phyloP scores from a whole-genome alignment of 2,329 filamentous ascomycete genomes.

The Beauveria bassiana region DNA sequence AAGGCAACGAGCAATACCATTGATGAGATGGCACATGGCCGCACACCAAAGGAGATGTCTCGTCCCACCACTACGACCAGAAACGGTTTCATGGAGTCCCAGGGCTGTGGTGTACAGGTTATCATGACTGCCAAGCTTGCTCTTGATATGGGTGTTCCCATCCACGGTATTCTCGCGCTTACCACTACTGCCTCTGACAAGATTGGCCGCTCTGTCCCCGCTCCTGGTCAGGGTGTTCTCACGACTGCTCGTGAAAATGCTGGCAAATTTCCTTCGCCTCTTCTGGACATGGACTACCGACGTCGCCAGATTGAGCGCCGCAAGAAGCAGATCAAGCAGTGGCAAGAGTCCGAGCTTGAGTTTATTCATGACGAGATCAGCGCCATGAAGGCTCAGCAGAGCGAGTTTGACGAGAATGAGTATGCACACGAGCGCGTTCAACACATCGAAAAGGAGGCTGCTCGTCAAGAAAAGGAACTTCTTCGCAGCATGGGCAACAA shows the following conservation, averaged over 20 bases:
- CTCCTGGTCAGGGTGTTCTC: slow-evolving; percentile 92
- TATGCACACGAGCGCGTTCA: slow-evolving; percentile 77
- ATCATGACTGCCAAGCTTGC: slow-evolving; percentile 97
- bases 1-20: slow-evolving; percentile 97
- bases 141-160: slow-evolving; percentile 96
- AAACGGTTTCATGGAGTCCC: slow-evolving; percentile 98
- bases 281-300: slow-evolving; percentile 96
- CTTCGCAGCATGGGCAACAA: slow-evolving; percentile 91
- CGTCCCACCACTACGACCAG: slow-evolving; percentile 93
- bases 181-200: slow-evolving; percentile 97
- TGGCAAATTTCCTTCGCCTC: slow-evolving; percentile 87
- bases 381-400: slow-evolving; percentile 76
- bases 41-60: slow-evolving; percentile 96
- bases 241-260: slow-evolving; percentile 88
- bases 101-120: slow-evolving; percentile 95
- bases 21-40: slow-evolving; percentile 90
- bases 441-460: slow-evolving; percentile 81
- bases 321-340: slow-evolving; percentile 89
- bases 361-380: slow-evolving; percentile 88
- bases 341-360: slow-evolving; percentile 91
- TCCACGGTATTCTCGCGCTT: slow-evolving; percentile 88
- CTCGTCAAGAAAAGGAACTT: slow-evolving; percentile 86
- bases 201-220: slow-evolving; percentile 95
- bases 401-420: slow-evolving; percentile 70
- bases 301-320: slow-evolving; percentile 90